These are phyloP conservation scores for Vanderwaltozyma tropicalis DNA, from an alignment of 805 yeast species.

Conservation along the genomic window DNA sequence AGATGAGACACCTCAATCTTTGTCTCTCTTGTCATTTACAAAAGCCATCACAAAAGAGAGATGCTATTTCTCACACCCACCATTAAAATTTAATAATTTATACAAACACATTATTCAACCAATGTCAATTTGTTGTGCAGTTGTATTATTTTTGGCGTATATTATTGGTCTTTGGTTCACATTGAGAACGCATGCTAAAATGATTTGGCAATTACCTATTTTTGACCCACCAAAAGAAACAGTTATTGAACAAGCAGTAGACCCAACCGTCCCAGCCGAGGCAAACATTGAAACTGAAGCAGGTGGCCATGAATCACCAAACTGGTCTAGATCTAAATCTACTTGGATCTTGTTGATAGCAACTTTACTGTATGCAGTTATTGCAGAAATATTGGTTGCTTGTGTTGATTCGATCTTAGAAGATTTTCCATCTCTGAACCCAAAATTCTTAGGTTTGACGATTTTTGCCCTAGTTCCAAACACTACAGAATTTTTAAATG, in stretches of 20 bases:
- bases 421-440: slow-evolving; percentile 63
- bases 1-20: slow-evolving; percentile 3
- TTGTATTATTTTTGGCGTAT: slow-evolving; percentile 73
- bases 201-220: slow-evolving; percentile 79
- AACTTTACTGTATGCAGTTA: slow-evolving; percentile 78
- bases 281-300: slow-evolving; percentile 30
- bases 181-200: slow-evolving; percentile 87
- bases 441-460: slow-evolving; percentile 85
- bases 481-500: slow-evolving; percentile 93
- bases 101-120: slow-evolving; percentile 69
- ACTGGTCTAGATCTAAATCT: slow-evolving; percentile 85
- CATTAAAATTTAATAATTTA: slow-evolving; percentile 56
- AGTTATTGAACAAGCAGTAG: slow-evolving; percentile 2
- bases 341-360: slow-evolving; percentile 74
- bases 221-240: slow-evolving; percentile 12
- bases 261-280: background rate
- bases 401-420: slow-evolving; percentile 81
- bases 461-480: slow-evolving; percentile 94
- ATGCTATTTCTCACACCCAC: slow-evolving; percentile 73
- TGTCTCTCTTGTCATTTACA: slow-evolving; percentile 39
- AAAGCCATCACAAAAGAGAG: slow-evolving; percentile 20
- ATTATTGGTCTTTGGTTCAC: slow-evolving; percentile 87
- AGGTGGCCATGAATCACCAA: slow-evolving; percentile 46
- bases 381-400: slow-evolving; percentile 89
- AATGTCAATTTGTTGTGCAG: slow-evolving; percentile 68